phyloP scores from a whole-genome alignment of 2,329 filamentous ascomycete genomes.

The Drechslera avenae region DNA sequence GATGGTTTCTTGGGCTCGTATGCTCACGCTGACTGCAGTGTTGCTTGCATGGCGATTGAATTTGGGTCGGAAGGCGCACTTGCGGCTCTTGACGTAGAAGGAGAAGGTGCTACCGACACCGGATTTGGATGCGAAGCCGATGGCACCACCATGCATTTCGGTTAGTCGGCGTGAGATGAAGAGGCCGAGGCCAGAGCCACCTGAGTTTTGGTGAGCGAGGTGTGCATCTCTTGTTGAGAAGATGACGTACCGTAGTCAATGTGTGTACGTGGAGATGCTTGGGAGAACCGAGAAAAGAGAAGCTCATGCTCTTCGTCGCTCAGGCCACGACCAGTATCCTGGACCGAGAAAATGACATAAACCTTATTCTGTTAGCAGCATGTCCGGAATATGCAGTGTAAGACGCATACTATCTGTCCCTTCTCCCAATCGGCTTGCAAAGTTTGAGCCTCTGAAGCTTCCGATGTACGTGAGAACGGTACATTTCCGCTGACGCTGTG shows the following conservation, averaged over 20 bases:
- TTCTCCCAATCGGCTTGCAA: conserved; percentile 42
- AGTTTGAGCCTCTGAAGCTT: conserved; percentile 17
- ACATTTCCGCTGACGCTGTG: conserved; percentile 36
- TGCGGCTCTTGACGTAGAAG: conserved; percentile 39
- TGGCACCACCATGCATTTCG: conserved; percentile 40
- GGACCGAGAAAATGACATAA: conserved; percentile 46
- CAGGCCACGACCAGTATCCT: conserved; percentile 50
- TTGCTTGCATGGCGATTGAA: conserved; percentile 12
- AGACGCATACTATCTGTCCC: conserved; percentile 21
- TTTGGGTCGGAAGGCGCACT: conserved; percentile 3
- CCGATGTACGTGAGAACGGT: conserved; percentile 17
- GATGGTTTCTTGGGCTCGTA: conserved; percentile 17
- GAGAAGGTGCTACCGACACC: conserved; percentile 39
- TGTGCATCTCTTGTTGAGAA: accelerated
- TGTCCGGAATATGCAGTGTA: not conserved
- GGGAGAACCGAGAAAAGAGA: conserved; percentile 42
- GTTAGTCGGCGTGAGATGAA: conserved; percentile 39
- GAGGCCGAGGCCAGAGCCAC: conserved; percentile 41
- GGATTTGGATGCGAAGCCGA: conserved; percentile 32
- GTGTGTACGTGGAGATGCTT: conserved; percentile 41
- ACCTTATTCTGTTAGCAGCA: conserved; percentile 26
- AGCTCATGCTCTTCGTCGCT: conserved; percentile 44
- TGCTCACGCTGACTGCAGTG: conserved; percentile 10
- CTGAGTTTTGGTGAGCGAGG: not conserved
- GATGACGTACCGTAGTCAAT: conserved; percentile 38